These are phyloP conservation scores for Cercospora citrullina DNA, from an alignment of 2,329 filamentous ascomycete genomes.

Conservation along the genomic window DNA sequence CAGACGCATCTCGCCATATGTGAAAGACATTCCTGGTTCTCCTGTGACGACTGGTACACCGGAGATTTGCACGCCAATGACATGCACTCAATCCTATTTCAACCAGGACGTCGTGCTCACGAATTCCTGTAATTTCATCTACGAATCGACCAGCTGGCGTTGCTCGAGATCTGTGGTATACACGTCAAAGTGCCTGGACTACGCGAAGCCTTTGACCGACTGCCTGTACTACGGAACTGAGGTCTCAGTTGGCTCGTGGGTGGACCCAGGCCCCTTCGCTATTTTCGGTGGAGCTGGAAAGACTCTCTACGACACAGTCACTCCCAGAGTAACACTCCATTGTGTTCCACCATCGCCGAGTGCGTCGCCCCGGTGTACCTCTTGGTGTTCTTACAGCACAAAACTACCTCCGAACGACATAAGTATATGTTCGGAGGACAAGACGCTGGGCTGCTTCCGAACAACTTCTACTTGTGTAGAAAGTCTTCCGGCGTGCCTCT, in stretches of 20 bases:
- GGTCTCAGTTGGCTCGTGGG: background rate
- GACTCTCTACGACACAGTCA: background rate
- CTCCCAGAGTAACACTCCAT: background rate
- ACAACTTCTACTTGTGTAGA: constrained; percentile 2
- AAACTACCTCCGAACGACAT: background rate
- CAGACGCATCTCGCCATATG: background rate
- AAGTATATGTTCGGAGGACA: background rate
- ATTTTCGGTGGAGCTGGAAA: background rate
- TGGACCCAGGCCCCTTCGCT: background rate
- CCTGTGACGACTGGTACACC: background rate
- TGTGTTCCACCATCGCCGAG: background rate
- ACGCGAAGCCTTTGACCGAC: background rate
- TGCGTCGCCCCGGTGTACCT: background rate
- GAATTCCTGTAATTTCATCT: background rate
- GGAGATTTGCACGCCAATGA: background rate
- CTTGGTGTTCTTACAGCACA: constrained; percentile 3
- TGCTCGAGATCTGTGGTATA: background rate
- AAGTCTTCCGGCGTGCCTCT: background rate
- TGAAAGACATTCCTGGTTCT: background rate
- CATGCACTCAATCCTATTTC: background rate
- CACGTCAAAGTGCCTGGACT: background rate
- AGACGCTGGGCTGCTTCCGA: background rate
- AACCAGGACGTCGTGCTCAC: background rate
- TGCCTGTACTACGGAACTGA: background rate
- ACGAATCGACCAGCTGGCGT: background rate